Evolutionary conservation across 2,329 filamentous ascomycete genomes (phyloP).

Genomic region (Phaeosphaeriaceae sp.): DNA sequence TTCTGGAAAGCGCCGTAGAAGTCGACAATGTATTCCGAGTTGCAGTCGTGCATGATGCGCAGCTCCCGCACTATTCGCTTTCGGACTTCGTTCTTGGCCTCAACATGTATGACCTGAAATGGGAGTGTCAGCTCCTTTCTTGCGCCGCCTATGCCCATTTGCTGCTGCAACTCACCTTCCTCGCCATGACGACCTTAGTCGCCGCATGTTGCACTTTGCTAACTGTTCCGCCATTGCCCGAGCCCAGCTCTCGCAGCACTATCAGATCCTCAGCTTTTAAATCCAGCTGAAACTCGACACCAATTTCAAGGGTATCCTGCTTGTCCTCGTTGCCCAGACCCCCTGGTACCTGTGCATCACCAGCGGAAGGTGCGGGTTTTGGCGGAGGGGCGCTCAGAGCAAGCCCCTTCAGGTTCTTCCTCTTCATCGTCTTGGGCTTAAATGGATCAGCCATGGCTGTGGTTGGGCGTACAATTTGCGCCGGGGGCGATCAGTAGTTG

Average conservation of each 20-base stretch:
- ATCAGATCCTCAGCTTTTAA: slow-evolving; percentile 90
- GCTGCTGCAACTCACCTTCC: slow-evolving; percentile 71
- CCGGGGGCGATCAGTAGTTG: slow-evolving; percentile 19
- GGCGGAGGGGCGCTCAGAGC: slow-evolving; percentile 81
- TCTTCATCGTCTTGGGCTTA: slow-evolving; percentile 84
- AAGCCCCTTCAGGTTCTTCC: slow-evolving; percentile 98
- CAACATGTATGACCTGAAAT: slow-evolving; percentile 88
- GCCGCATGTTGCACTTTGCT: slow-evolving; percentile 97
- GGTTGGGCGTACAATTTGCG: slow-evolving; percentile 14
- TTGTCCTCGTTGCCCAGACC: slow-evolving; percentile 65
- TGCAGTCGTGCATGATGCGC: slow-evolving; percentile 98
- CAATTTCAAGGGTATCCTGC: slow-evolving; percentile 85
- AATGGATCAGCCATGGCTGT: slow-evolving; percentile 64
- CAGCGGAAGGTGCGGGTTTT: slow-evolving; percentile 73
- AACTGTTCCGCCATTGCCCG: slow-evolving; percentile 96
- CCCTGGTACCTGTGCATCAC: slow-evolving; percentile 68
- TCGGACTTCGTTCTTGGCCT: slow-evolving; percentile 95
- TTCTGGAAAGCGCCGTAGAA: slow-evolving; percentile 98
- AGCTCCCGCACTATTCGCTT: slow-evolving; percentile 97
- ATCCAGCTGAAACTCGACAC: slow-evolving; percentile 95
- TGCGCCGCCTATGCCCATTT: not conserved
- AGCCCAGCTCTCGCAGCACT: slow-evolving; percentile 90
- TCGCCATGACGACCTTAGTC: slow-evolving; percentile 95
- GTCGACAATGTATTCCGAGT: slow-evolving; percentile 94
- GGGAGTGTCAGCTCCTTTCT: slow-evolving; percentile 15